phyloP scores from a whole-genome alignment of 768 basidiomycete species.

The Paxillus rubicundulus region DNA sequence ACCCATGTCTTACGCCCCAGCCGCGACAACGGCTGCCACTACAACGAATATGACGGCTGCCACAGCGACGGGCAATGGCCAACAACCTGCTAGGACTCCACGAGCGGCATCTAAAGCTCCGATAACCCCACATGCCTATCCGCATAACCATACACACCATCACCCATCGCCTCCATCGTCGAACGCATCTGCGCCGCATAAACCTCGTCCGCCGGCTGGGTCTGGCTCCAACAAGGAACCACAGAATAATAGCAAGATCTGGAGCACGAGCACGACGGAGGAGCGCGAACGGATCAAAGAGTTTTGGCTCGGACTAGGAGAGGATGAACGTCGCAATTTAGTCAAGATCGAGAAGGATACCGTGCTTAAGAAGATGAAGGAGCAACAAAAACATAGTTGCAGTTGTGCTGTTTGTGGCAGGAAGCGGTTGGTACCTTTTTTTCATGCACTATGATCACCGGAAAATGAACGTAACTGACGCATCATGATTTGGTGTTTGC shows the following conservation, averaged over 20 bases:
- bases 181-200: conserved; percentile 32
- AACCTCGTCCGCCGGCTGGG: conserved; percentile 28
- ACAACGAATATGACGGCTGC: conserved; percentile 36
- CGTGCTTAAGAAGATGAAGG: conserved; percentile 98
- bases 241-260: conserved; percentile 76
- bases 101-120: conserved; percentile 60
- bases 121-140: conserved; percentile 47
- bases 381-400: conserved; percentile 96
- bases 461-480: conserved; percentile 20
- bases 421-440: conserved; percentile 74
- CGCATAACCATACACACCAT: conserved; percentile 50
- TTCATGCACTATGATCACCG: conserved; percentile 21
- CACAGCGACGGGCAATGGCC: conserved; percentile 27
- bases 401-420: conserved; percentile 94
- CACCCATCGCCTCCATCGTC: conserved; percentile 47
- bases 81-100: conserved; percentile 38
- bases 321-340: conserved; percentile 86
- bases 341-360: conserved; percentile 99
- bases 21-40: conserved; percentile 17
- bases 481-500: conserved; percentile 22
- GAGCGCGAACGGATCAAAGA: conserved; percentile 97
- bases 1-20: conserved; percentile 70
- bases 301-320: conserved; percentile 93
- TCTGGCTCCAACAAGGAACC: conserved; percentile 25
- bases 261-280: conserved; percentile 88